Base-by-base conservation (phyloP, 202 grass and related monocot species). In the Dendrocalamus latiflorus region DNA sequence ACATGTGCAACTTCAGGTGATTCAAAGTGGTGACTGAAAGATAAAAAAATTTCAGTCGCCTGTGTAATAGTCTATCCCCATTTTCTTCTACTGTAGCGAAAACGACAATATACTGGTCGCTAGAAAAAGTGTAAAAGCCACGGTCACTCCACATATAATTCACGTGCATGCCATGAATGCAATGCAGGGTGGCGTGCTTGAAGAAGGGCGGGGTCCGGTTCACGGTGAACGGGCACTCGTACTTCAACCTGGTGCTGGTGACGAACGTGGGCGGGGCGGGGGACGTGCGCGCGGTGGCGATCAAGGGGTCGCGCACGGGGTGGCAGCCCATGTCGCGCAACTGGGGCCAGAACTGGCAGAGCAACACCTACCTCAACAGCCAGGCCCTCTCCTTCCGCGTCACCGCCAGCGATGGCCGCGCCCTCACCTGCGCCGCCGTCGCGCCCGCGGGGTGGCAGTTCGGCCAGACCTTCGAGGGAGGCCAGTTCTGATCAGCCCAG, bases 331-430 rank as follows among this genome's bases (percentile, higher is more conserved):
- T 93, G 91, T 90, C 91, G 0, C 87, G 81, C 71, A 93, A 90
- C 59, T 90, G 91, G 91, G 91, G 91, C 13, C 84, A 87, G 65
- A 93, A 93, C 77, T 93, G 91, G 91, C 91, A 93, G 76, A 93
- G 87, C 87, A n/a, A 93, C 76, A 74, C 72, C 1, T 70, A 85
- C 26, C 81, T 93, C 66, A 79, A 90, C 73, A 85, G 88, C 43
- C 81, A 90, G 75, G 60, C 21, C 36, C 87, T 93, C 72, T 90
- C 87, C 22, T 93, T 93, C 77, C 77, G 74, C 24, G 37, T 90
- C 65, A 88, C 84, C 21, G 51, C 81, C 53, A 75, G 87, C 70
- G 87, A 93, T 14, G 91, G 91, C 18, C 84, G 85, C 34, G 56
- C 59, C 8, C 18, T 93, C 44, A 61, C 81, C 50, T 85, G 53